Conservation (phyloP, 768 basidiomycete species). For the Leccinum subtestaceum region DNA sequence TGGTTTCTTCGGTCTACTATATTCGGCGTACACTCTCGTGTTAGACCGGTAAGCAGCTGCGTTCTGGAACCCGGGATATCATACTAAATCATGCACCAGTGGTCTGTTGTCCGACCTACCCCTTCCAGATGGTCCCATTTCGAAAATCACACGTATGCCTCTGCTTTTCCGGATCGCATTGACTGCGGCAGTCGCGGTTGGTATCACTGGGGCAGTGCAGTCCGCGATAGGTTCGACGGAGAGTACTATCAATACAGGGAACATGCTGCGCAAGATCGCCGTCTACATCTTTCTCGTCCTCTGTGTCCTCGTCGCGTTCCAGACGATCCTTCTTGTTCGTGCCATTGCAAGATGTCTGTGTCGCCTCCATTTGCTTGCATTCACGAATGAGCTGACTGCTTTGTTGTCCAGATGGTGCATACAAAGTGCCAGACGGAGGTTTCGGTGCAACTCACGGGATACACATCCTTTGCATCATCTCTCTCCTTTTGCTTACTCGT, state of each 20-base stretch:
- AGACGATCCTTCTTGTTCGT: slow-evolving; percentile 24
- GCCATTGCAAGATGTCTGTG: slow-evolving; percentile 14
- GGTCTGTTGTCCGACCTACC: slow-evolving; percentile 25
- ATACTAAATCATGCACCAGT: slow-evolving; percentile 4
- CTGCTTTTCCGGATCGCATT: slow-evolving; percentile 25
- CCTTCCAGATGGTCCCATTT: slow-evolving; percentile 21
- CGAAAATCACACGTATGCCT: slow-evolving; percentile 21
- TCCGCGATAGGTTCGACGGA: slow-evolving; percentile 10
- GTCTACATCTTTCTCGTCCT: slow-evolving; percentile 30
- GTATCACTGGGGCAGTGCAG: slow-evolving; percentile 27
- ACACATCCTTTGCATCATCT: slow-evolving; percentile 25
- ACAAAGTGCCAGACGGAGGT: slow-evolving; percentile 14
- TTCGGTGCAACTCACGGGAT: slow-evolving; percentile 25
- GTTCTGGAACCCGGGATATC: neutral
- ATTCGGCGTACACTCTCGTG: slow-evolving; percentile 34
- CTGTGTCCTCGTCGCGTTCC: slow-evolving; percentile 26
- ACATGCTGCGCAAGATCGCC: slow-evolving; percentile 23
- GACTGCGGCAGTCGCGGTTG: slow-evolving; percentile 22
- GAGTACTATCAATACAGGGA: slow-evolving; percentile 11
- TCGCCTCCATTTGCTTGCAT: neutral
- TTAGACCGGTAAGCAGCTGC: slow-evolving; percentile 28
- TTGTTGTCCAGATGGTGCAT: slow-evolving; percentile 17
- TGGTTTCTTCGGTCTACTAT: slow-evolving; percentile 36
- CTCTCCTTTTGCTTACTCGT: slow-evolving; percentile 27
- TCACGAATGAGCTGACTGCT: slow-evolving; percentile 1